These are phyloP conservation scores for Rhizopogon roseolus DNA, from an alignment of 768 basidiomycete genomes.

Conservation along the genomic window DNA sequence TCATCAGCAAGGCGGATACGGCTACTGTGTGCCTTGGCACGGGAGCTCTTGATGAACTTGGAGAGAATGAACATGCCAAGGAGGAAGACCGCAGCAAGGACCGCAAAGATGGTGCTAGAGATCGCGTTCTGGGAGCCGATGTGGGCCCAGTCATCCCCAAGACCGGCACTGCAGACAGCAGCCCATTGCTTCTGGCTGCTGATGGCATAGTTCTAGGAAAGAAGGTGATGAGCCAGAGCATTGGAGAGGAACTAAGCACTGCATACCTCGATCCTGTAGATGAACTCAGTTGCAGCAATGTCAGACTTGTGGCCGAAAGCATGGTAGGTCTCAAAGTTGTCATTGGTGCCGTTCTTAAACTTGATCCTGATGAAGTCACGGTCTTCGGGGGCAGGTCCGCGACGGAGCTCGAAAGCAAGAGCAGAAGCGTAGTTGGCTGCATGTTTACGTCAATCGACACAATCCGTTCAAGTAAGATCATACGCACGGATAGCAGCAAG, in stretches of 20 bases:
- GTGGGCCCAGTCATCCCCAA: slow-evolving; percentile 27
- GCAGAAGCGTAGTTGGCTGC: slow-evolving; percentile 72
- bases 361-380: slow-evolving; percentile 81
- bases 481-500: slow-evolving; percentile 62
- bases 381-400: slow-evolving; percentile 67
- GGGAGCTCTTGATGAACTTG: slow-evolving; percentile 31
- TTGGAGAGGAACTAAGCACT: background rate
- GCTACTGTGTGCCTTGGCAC: slow-evolving; percentile 24
- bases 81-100: slow-evolving; percentile 32
- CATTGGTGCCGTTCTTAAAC: slow-evolving; percentile 77
- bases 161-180: slow-evolving; percentile 30
- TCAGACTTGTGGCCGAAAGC: slow-evolving; percentile 73
- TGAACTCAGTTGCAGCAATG: slow-evolving; percentile 81
- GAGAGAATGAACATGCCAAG: slow-evolving; percentile 27
- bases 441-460: slow-evolving; percentile 9
- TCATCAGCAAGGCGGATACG: slow-evolving; percentile 32
- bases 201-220: slow-evolving; percentile 38
- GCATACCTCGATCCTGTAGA: slow-evolving; percentile 72
- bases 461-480: background rate
- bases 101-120: slow-evolving; percentile 27
- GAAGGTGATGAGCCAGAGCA: background rate
- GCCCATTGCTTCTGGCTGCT: slow-evolving; percentile 41
- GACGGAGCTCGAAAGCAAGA: slow-evolving; percentile 73
- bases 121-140: slow-evolving; percentile 26
- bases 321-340: slow-evolving; percentile 60